Conservation (phyloP, 73 alveolate species). For the Uronychia binucleata region DNA sequence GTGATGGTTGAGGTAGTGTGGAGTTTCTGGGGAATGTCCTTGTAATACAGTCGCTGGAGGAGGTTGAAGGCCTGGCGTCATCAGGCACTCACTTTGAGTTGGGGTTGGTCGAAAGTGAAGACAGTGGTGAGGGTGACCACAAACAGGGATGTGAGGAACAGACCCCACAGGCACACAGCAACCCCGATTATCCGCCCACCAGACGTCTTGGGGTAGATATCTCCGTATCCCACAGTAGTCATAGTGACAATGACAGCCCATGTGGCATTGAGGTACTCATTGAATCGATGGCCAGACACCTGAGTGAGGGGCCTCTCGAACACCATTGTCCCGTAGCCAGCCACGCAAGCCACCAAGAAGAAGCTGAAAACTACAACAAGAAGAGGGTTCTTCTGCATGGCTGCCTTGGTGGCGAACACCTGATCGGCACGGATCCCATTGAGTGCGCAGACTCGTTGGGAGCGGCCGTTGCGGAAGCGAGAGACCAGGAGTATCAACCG, state of each 20-base stretch:
- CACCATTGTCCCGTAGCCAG: slow-evolving; percentile 9
- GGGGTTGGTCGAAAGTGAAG: slow-evolving; percentile 31
- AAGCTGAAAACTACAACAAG: background rate
- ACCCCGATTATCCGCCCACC: slow-evolving; percentile 88
- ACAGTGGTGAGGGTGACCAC: slow-evolving; percentile 81
- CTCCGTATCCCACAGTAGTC: slow-evolving; percentile 97
- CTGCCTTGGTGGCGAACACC: slow-evolving; percentile 14
- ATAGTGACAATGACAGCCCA: slow-evolving; percentile 93
- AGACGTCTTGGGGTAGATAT: slow-evolving; percentile 88
- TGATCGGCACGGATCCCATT: slow-evolving; percentile 38
- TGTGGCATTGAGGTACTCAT: slow-evolving; percentile 31
- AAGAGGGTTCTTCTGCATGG: slow-evolving; percentile 8
- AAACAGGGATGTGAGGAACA: slow-evolving; percentile 85
- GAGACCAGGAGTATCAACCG: background rate
- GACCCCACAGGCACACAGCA: slow-evolving; percentile 94
- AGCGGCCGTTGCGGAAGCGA: slow-evolving; percentile 2
- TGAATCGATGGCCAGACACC: slow-evolving; percentile 19
- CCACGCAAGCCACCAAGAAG: background rate
- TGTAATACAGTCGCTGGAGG: background rate
- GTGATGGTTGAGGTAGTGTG: too few relatives aligned
- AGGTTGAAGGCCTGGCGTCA: background rate
- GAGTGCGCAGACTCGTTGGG: slow-evolving; percentile 33
- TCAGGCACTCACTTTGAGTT: background rate
- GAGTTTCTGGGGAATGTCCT: background rate
- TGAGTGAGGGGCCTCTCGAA: slow-evolving; percentile 24